Evolutionary conservation across 1,284 basidiomycete species (phyloP).

Genomic region (Boletus calvinii): DNA sequence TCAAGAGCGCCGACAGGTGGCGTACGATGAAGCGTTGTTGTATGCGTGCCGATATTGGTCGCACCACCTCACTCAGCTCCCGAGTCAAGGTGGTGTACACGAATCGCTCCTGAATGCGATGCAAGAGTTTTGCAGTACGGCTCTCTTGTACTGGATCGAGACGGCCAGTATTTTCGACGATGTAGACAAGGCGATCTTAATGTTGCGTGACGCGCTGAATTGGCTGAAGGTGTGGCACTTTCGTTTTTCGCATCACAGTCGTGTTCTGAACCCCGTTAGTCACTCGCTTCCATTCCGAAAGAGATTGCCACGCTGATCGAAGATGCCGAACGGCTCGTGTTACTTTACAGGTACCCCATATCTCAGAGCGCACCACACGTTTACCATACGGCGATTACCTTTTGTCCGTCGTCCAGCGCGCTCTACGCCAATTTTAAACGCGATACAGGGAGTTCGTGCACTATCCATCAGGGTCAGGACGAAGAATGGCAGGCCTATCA

Average conservation of each 20-base stretch:
- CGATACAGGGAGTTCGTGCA: conserved; percentile 3
- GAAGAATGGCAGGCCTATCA: conserved; percentile 12
- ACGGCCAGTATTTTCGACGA: conserved; percentile 15
- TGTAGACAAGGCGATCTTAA: conserved; percentile 14
- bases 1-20: background rate
- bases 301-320: conserved; percentile 7
- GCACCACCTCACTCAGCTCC: conserved; percentile 16
- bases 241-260: background rate
- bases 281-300: background rate
- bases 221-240: conserved; percentile 19
- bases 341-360: conserved; percentile 16
- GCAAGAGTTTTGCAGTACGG: conserved; percentile 7
- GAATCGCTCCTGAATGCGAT: conserved; percentile 10
- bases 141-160: conserved; percentile 21
- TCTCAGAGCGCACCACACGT: conserved; percentile 18
- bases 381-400: conserved; percentile 16
- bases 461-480: conserved; percentile 2
- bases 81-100: conserved; percentile 2
- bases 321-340: conserved; percentile 14
- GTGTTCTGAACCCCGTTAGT: background rate
- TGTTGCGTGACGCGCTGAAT: conserved; percentile 6
- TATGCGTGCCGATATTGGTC: conserved; percentile 24
- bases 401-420: conserved; percentile 9
- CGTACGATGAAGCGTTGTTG: conserved; percentile 9
- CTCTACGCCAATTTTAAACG: conserved; percentile 13